Evolutionary conservation across 2,329 filamentous ascomycete genomes (phyloP).

Genomic region (Neophaeococcomyces mojaviensis): DNA sequence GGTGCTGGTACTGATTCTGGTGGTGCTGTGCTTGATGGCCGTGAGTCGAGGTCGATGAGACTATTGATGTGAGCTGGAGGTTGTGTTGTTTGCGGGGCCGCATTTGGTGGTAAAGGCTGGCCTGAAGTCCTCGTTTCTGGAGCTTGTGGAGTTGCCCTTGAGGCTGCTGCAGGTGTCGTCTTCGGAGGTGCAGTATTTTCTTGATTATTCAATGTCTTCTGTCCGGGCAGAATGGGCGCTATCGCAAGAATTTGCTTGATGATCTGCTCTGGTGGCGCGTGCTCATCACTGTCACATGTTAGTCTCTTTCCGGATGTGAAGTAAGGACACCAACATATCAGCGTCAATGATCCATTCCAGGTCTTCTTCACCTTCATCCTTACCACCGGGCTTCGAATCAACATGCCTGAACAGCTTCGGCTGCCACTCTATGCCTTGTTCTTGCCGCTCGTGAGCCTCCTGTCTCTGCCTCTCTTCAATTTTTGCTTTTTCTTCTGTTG

Average conservation of each 20-base stretch:
- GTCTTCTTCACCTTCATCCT: conserved; percentile 76
- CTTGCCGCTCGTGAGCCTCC: conserved; percentile 71
- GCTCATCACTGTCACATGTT: conserved; percentile 13
- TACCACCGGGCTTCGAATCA: conserved; percentile 59
- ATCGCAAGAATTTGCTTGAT: conserved; percentile 75
- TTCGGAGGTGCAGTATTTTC: neutral
- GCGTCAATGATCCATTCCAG: conserved; percentile 94
- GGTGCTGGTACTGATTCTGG: conserved; percentile 17
- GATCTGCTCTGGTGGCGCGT: conserved; percentile 16
- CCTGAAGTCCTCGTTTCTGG: conserved; percentile 11
- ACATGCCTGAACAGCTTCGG: conserved; percentile 77
- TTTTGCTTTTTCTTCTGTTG: conserved; percentile 92
- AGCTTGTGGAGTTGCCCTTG: conserved; percentile 44
- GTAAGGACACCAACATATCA: conserved; percentile 55
- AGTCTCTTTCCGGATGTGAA: conserved; percentile 1
- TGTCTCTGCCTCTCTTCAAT: conserved; percentile 89
- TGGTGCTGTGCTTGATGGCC: conserved; percentile 16
- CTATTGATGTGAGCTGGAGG: conserved; percentile 12
- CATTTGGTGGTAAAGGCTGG: conserved; percentile 1
- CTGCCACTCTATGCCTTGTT: conserved; percentile 77
- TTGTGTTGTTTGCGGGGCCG: neutral
- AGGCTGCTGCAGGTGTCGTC: conserved; percentile 48
- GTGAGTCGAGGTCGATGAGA: conserved; percentile 26
- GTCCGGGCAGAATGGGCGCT: conserved; percentile 74
- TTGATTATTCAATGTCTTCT: conserved; percentile 30